phyloP scores from a whole-genome alignment of 1,284 basidiomycete genomes.

The Cryptococcus sp. region DNA sequence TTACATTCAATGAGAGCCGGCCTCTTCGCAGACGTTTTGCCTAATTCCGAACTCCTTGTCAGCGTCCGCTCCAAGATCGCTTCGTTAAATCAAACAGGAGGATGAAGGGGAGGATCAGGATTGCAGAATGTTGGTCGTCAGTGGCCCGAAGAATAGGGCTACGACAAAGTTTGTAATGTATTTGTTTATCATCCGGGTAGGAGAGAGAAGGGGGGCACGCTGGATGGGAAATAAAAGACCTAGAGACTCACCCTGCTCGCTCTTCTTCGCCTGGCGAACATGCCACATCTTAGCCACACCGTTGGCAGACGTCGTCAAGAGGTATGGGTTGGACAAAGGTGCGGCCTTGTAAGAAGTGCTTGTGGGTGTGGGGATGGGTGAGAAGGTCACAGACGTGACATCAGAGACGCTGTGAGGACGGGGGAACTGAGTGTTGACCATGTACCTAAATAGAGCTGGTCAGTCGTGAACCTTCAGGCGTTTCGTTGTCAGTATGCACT shows the following conservation, averaged over 20 bases:
- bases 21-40: slow-evolving; percentile 37
- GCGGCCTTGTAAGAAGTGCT: slow-evolving; percentile 10
- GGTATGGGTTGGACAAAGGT: slow-evolving; percentile 32
- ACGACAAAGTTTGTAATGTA: slow-evolving; percentile 46
- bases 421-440: slow-evolving; percentile 81
- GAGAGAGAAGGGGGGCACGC: not conserved
- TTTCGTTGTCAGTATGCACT: slow-evolving; percentile 4
- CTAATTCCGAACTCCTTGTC: slow-evolving; percentile 22
- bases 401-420: slow-evolving; percentile 71
- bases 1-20: slow-evolving; percentile 38
- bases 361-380: slow-evolving; percentile 19
- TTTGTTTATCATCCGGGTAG: slow-evolving; percentile 44
- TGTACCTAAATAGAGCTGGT: slow-evolving; percentile 33
- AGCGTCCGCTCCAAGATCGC: slow-evolving; percentile 5
- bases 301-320: slow-evolving; percentile 48
- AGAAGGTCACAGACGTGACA: slow-evolving; percentile 69
- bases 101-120: slow-evolving; percentile 36
- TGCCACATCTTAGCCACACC: slow-evolving; percentile 53
- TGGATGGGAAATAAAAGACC: not conserved
- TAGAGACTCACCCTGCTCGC: slow-evolving; percentile 43
- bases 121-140: slow-evolving; percentile 51
- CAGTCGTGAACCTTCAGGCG: not conserved
- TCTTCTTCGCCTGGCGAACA: slow-evolving; percentile 41
- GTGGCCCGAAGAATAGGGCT: slow-evolving; percentile 28
- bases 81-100: not conserved